Evolutionary conservation across 306 rosid genomes (phyloP).

Genomic region (Inga leiocalycina): DNA sequence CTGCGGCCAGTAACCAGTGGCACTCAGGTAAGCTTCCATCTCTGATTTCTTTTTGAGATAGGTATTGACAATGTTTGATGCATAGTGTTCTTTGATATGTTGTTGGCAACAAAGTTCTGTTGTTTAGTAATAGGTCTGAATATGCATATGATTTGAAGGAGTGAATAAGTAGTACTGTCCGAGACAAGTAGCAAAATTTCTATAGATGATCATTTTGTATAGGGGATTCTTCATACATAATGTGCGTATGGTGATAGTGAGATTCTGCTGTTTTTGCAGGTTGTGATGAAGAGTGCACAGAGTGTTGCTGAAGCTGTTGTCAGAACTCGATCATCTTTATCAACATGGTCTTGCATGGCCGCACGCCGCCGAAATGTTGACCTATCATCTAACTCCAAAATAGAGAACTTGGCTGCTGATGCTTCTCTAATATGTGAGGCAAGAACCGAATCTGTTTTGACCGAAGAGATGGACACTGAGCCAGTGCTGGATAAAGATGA

Average conservation of each 20-base stretch:
- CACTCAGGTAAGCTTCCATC: slow-evolving; percentile 56
- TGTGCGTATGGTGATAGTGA: neutral
- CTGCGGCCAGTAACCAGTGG: slow-evolving; percentile 64
- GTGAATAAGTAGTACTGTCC: neutral
- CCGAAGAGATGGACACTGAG: slow-evolving; percentile 17
- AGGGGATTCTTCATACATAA: neutral
- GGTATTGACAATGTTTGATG: neutral
- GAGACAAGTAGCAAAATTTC: neutral
- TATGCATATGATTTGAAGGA: neutral
- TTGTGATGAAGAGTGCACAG: slow-evolving; percentile 69
- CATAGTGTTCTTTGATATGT: neutral
- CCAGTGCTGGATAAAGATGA: slow-evolving; percentile 38
- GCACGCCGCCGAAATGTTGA: slow-evolving; percentile 59
- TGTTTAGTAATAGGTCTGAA: neutral
- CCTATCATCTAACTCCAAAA: slow-evolving; percentile 32
- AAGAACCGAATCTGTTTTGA: slow-evolving; percentile 30
- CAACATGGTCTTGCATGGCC: slow-evolving; percentile 77
- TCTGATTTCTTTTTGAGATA: neutral
- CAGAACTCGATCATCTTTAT: slow-evolving; percentile 62
- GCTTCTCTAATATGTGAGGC: slow-evolving; percentile 42
- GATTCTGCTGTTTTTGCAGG: slow-evolving; percentile 42
- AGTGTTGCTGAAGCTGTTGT: slow-evolving; percentile 71
- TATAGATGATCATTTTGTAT: neutral
- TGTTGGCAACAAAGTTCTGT: neutral
- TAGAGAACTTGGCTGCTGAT: slow-evolving; percentile 32